Conservation (phyloP, 805 yeast genomes). For the Millerago galiae region DNA sequence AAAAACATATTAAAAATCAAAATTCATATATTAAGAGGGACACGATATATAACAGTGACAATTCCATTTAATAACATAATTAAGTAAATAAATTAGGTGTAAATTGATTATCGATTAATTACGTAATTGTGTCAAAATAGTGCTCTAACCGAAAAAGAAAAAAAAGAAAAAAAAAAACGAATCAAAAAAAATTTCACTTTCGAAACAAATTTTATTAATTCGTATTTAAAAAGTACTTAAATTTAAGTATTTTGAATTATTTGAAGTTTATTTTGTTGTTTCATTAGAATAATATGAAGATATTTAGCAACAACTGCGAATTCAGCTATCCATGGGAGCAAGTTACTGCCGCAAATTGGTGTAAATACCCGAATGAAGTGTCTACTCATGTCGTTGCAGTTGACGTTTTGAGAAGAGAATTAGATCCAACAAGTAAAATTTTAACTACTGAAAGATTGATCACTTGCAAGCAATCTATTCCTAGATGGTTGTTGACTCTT, state of each 20-base stretch:
- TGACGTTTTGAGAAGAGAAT: conserved; percentile 73
- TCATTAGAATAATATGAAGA: conserved; percentile 51
- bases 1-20: too few relatives aligned
- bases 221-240: too few relatives aligned
- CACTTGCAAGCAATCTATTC: conserved; percentile 82
- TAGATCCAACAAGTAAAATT: conserved; percentile 44
- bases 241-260: background rate
- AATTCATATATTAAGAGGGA: too few relatives aligned
- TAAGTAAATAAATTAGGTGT: too few relatives aligned
- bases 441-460: conserved; percentile 81
- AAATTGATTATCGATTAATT: background rate
- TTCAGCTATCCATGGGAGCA: conserved; percentile 90
- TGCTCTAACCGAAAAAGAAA: background rate
- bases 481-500: conserved; percentile 66
- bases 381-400: conserved; percentile 92
- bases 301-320: conserved; percentile 62
- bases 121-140: conserved; percentile 1
- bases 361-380: conserved; percentile 90
- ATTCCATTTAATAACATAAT: too few relatives aligned
- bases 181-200: too few relatives aligned
- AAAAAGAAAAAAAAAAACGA: background rate
- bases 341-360: conserved; percentile 95
- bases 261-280: background rate
- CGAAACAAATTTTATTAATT: too few relatives aligned
- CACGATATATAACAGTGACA: too few relatives aligned